Evolutionary conservation across 2,329 filamentous ascomycete genomes (phyloP).

Genomic region (Epichloe hybrida): DNA sequence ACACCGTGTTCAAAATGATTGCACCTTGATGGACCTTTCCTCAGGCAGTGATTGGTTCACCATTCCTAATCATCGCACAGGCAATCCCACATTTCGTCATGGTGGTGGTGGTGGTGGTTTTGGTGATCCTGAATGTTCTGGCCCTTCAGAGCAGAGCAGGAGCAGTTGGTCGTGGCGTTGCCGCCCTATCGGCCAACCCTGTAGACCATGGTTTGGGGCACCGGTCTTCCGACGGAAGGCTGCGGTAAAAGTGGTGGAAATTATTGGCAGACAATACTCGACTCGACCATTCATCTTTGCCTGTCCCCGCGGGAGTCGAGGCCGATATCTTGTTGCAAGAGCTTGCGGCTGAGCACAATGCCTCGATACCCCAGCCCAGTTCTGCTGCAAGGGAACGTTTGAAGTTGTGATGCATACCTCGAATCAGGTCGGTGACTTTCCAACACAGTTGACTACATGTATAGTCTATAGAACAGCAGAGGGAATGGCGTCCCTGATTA

Average conservation of each 20-base stretch:
- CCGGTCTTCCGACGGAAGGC: conserved; percentile 2
- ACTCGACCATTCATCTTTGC: not conserved
- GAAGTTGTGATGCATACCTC: not conserved
- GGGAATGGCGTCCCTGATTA: too few relatives aligned
- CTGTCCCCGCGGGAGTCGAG: not conserved
- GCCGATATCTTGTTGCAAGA: not conserved
- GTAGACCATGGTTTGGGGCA: not conserved
- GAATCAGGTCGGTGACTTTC: not conserved
- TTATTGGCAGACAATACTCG: not conserved
- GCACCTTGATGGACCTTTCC: not conserved
- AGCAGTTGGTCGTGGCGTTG: not conserved
- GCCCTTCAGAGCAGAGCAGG: not conserved
- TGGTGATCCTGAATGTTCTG: not conserved
- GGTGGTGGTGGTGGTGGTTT: not conserved
- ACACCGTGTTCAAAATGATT: not conserved
- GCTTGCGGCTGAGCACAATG: not conserved
- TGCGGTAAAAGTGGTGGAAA: not conserved
- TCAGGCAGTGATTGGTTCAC: not conserved
- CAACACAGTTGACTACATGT: not conserved
- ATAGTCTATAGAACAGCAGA: not conserved
- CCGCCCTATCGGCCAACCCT: not conserved
- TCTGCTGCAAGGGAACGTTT: not conserved
- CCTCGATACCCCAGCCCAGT: not conserved
- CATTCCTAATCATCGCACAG: not conserved
- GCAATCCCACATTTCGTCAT: not conserved